Evolutionary conservation across 805 yeast genomes (phyloP), one percentile per base, ranked within the genome.

Genomic region (Sugiyamaella mastotermitis): DNA sequence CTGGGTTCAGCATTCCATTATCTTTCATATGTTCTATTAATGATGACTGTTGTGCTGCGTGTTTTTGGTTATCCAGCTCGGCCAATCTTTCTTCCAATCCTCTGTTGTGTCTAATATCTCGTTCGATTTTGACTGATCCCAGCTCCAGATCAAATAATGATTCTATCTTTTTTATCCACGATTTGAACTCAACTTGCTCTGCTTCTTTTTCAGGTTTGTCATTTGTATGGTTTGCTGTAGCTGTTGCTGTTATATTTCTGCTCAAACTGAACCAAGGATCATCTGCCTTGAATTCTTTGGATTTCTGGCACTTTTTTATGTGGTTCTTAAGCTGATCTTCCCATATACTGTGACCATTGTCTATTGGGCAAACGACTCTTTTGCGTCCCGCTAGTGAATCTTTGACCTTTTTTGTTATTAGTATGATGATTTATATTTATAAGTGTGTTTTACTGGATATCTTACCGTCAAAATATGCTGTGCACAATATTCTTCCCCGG

Each of bases 11-110:
- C 5, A 80, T 52, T 0, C 54, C 54, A 11, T 57, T 46, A 3
- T 59, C 55, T 17, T 69, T 64, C 50, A 87, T 57, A 45, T 82
- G 82, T 1, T 83, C 86, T 11, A 83, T 80, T 41, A 87, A 56
- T 1, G 94, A 81, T 0, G 87, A 71, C 56, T 87, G 97, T 56
- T 87, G 97, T 3, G 70, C 55, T 1, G 90, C 81, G 61, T 87
- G 96, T 52, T 86, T 86, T 45, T 69, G 72, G 55, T 78, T 76
- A 16, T 64, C 64, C 22, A 78, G 58, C 47, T 74, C 72, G 3
- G 60, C 60, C 33, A 74, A 61, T 41, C 87, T 62, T 7, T 55
- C 51, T 14, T 61, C 55, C 25, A 70, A 61, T 48, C 70, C 71
- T 10, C 42, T 46, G 31, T 55, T 58, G 9, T 45, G 25, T n/a